Evolutionary conservation across 1,284 basidiomycete genomes (phyloP).

Genomic region (Paramarasmius palmivorus): DNA sequence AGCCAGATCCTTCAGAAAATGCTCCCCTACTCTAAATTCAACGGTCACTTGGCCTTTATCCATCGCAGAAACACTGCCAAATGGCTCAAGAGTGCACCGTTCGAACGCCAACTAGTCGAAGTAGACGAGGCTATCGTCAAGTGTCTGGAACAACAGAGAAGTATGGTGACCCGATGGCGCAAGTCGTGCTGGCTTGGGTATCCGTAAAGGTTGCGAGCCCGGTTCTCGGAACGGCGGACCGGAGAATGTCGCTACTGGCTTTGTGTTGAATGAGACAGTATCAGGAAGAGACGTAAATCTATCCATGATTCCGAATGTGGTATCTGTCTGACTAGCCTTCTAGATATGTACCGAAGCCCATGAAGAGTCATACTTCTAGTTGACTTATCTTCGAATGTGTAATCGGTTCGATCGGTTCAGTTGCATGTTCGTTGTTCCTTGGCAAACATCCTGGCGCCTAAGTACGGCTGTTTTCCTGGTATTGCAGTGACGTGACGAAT

Average conservation of each 20-base stretch:
- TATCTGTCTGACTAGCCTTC: neutral
- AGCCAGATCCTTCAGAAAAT: slow-evolving; percentile 10
- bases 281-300: slow-evolving; percentile 16
- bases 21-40: slow-evolving; percentile 16
- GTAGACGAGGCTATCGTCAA: slow-evolving; percentile 25
- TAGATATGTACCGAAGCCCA: neutral
- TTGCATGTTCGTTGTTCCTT: too few species aligned
- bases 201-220: slow-evolving; percentile 25
- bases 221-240: slow-evolving; percentile 23
- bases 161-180: slow-evolving; percentile 25
- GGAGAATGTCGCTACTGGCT: slow-evolving; percentile 12
- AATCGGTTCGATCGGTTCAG: too few species aligned
- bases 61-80: slow-evolving; percentile 3
- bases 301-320: neutral
- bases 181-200: slow-evolving; percentile 29
- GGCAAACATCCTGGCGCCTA: too few species aligned
- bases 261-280: slow-evolving; percentile 12
- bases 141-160: slow-evolving; percentile 31
- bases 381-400: too few species aligned
- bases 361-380: neutral
- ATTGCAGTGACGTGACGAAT: too few species aligned
- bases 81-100: slow-evolving; percentile 3
- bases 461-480: too few species aligned
- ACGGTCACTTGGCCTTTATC: slow-evolving; percentile 28
- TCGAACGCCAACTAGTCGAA: slow-evolving; percentile 4